These are phyloP conservation scores for Coemansia sp. DNA, from an alignment of 192 early-diverging fungal species.

Conservation along the genomic window DNA sequence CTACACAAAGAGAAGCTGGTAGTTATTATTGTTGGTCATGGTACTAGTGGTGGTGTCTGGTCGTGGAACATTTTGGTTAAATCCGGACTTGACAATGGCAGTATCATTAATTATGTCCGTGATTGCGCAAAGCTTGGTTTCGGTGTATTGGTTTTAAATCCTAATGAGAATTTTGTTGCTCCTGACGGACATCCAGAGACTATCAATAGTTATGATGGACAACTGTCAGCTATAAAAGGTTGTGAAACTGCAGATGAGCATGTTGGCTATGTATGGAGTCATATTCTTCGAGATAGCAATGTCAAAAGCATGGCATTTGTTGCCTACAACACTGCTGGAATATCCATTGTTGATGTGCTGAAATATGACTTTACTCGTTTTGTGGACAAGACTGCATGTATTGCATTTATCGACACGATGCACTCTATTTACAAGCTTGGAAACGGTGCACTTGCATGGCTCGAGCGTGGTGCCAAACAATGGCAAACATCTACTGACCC, in stretches of 20 bases:
- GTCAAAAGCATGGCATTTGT: slow-evolving; percentile 30
- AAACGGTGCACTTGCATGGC: slow-evolving; percentile 17
- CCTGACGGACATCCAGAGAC: slow-evolving; percentile 37
- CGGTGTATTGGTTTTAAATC: slow-evolving; percentile 48
- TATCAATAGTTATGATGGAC: slow-evolving; percentile 26
- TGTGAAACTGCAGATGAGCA: slow-evolving; percentile 49
- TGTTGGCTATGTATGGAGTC: slow-evolving; percentile 45
- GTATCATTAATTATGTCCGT: slow-evolving; percentile 27
- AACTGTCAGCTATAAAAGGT: slow-evolving; percentile 15
- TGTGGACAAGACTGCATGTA: slow-evolving; percentile 15
- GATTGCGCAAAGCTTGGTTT: slow-evolving; percentile 17
- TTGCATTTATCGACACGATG: slow-evolving; percentile 44
- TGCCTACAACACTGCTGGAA: slow-evolving; percentile 33
- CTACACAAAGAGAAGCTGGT: slow-evolving; percentile 30
- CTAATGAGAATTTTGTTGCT: slow-evolving; percentile 45
- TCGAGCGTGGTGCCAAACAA: slow-evolving; percentile 14
- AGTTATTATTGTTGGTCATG: slow-evolving; percentile 32
- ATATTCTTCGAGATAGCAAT: slow-evolving; percentile 17
- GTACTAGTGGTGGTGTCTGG: slow-evolving; percentile 34
- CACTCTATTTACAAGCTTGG: slow-evolving; percentile 31
- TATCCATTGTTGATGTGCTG: slow-evolving; percentile 27
- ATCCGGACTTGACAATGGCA: slow-evolving; percentile 25
- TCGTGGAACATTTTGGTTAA: slow-evolving; percentile 43
- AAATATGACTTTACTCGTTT: slow-evolving; percentile 38
- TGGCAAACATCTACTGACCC: slow-evolving; percentile 25